phyloP scores from a whole-genome alignment of 257 asterid genomes.

The Marsdenia floribunda region DNA sequence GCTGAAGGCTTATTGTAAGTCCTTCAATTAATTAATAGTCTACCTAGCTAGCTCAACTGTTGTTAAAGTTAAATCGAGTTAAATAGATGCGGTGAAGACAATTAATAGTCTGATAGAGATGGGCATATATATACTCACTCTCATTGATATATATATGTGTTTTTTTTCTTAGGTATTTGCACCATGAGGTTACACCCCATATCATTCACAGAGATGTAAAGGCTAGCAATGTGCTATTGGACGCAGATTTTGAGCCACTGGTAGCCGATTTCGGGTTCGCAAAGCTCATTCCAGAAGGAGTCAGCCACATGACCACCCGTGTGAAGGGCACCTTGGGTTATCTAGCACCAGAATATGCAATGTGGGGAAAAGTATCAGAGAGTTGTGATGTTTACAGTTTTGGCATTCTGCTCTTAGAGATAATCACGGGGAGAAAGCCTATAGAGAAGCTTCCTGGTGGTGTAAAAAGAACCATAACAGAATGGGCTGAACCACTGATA shows the following conservation, averaged over 20 bases:
- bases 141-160: no score
- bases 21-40: background rate
- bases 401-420: constrained; percentile 60
- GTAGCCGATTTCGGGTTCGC: constrained; percentile 88
- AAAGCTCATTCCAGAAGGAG: constrained; percentile 84
- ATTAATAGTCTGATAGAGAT: no score
- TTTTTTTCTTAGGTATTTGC: constrained; percentile 50
- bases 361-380: constrained; percentile 91
- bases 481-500: constrained; percentile 76
- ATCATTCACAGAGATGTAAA: constrained; percentile 79
- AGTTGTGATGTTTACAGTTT: constrained; percentile 79
- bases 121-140: no score
- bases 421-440: constrained; percentile 68
- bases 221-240: constrained; percentile 73
- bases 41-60: no score
- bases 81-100: no score
- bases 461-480: constrained; percentile 66
- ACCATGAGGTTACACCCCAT: constrained; percentile 78
- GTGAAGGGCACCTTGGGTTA: constrained; percentile 84
- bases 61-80: no score
- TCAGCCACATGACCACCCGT: constrained; percentile 86
- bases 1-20: constrained; percentile 74
- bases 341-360: constrained; percentile 80
- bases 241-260: constrained; percentile 63
- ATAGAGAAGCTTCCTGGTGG: constrained; percentile 81